phyloP scores from a whole-genome alignment of 352 stramenopile genomes.

The Globisporangium middletonii region DNA sequence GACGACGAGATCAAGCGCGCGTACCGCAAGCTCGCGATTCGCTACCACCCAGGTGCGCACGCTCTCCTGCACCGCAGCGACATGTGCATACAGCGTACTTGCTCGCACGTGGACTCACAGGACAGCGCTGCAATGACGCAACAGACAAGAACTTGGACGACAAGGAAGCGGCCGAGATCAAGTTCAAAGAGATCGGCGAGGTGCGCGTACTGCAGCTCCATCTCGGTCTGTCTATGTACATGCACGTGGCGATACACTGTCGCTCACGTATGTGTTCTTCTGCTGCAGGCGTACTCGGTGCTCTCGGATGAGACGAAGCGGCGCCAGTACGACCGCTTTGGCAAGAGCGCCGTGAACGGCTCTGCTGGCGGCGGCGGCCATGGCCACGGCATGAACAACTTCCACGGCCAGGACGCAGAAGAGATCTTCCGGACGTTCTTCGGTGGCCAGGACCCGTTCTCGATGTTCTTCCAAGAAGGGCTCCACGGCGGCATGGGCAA shows the following conservation, averaged over 20 bases:
- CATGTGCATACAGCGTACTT: background rate
- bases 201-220: conserved; percentile 15
- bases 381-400: conserved; percentile 34
- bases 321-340: conserved; percentile 89
- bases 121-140: background rate
- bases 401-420: conserved; percentile 71
- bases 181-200: conserved; percentile 89
- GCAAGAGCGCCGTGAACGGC: conserved; percentile 63
- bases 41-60: conserved; percentile 80
- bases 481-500: conserved; percentile 46
- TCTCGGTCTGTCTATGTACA: too few relatives aligned
- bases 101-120: background rate
- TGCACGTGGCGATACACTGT: too few relatives aligned
- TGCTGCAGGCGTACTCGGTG: conserved; percentile 80
- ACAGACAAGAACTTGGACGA: conserved; percentile 88
- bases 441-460: conserved; percentile 75
- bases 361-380: conserved; percentile 20
- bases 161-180: conserved; percentile 80
- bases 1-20: conserved; percentile 80
- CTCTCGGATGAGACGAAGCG: conserved; percentile 87
- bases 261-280: background rate
- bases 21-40: conserved; percentile 85
- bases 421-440: conserved; percentile 84
- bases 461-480: conserved; percentile 78
- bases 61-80: background rate